Percentiles rank a stretch among this genome's conserved stretches.
phyloP scores from a whole-genome alignment of 2,329 filamentous ascomycete species.

The Dothiorella sarmentorum region DNA sequence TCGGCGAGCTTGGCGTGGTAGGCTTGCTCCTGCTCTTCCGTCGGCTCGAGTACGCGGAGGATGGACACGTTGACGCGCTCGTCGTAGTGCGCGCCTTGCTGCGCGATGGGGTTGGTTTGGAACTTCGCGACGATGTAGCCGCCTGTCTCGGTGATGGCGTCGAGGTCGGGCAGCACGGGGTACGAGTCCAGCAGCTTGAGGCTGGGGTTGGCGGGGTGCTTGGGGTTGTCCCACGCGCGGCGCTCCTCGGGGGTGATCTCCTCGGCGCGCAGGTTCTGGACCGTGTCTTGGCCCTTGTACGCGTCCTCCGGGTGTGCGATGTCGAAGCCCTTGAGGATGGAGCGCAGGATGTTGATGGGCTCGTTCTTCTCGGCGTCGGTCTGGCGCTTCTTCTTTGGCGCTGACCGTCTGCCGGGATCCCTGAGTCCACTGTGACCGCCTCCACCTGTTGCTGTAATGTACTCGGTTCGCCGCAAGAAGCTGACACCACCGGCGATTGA shows the following conservation, averaged over 20 bases:
- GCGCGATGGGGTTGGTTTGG: conserved; percentile 54
- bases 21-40: conserved; percentile 43
- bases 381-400: conserved; percentile 33
- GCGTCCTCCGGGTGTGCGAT: conserved; percentile 61
- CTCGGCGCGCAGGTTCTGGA: conserved; percentile 52
- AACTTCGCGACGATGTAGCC: conserved; percentile 61
- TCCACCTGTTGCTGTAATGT: conserved; percentile 63
- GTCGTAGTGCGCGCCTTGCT: conserved; percentile 49
- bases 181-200: conserved; percentile 58
- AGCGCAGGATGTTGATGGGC: conserved; percentile 58
- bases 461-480: conserved; percentile 93
- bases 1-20: conserved; percentile 27
- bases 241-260: conserved; percentile 52
- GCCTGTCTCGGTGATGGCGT: conserved; percentile 57
- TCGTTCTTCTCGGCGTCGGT: conserved; percentile 50
- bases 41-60: conserved; percentile 48
- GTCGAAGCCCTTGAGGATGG: conserved; percentile 62
- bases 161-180: conserved; percentile 59
- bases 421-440: conserved; percentile 34
- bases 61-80: conserved; percentile 58
- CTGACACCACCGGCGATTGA: conserved; percentile 75
- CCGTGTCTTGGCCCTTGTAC: conserved; percentile 64
- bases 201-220: conserved; percentile 56
- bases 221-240: conserved; percentile 58
- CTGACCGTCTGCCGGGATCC: conserved; percentile 42